Percentiles rank a stretch among this genome's conserved stretches.
Evolutionary conservation across 2,329 filamentous ascomycete species (phyloP).

Genomic region (Alternaria postmessia): DNA sequence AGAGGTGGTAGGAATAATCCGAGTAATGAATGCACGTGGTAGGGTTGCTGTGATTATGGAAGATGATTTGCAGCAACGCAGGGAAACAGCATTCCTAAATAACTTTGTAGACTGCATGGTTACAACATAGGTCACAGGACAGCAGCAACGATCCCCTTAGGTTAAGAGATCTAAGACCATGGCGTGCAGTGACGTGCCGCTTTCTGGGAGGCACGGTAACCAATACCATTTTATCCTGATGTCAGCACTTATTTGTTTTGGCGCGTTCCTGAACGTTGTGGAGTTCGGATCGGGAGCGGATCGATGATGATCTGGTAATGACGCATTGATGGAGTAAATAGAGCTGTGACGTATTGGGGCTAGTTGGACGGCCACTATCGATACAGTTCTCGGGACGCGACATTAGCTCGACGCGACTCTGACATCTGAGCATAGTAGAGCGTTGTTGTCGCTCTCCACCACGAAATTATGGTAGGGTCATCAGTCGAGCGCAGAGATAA

Average conservation of each 20-base stretch:
- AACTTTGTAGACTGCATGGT: constrained; percentile 29
- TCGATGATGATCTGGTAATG: constrained; percentile 23
- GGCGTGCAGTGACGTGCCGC: constrained; percentile 17
- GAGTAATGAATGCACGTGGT: not conserved
- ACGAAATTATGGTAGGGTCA: not conserved
- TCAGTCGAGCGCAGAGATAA: not conserved
- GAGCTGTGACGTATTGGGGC: not conserved
- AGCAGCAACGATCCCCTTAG: not conserved
- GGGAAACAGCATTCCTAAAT: constrained; percentile 20
- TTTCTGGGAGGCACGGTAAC: not conserved
- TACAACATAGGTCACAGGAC: constrained; percentile 7
- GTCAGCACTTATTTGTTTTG: constrained; percentile 29
- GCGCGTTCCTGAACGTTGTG: constrained; percentile 15
- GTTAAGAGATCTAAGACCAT: constrained; percentile 12
- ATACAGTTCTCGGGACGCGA: not conserved
- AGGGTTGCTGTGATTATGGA: constrained; percentile 3
- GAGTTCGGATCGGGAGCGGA: constrained; percentile 17
- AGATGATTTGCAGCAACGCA: constrained; percentile 7
- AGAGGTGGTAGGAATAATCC: not conserved
- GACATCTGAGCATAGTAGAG: not conserved
- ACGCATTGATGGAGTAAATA: constrained; percentile 25
- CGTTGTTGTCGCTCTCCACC: not conserved
- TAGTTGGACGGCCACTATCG: constrained; percentile 5
- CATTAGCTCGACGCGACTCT: not conserved
- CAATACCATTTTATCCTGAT: constrained; percentile 36